Evolutionary conservation across 2,329 filamentous ascomycete species (phyloP), one percentile per base, ranked within the genome.

Genomic region (Aspergillus sp.): DNA sequence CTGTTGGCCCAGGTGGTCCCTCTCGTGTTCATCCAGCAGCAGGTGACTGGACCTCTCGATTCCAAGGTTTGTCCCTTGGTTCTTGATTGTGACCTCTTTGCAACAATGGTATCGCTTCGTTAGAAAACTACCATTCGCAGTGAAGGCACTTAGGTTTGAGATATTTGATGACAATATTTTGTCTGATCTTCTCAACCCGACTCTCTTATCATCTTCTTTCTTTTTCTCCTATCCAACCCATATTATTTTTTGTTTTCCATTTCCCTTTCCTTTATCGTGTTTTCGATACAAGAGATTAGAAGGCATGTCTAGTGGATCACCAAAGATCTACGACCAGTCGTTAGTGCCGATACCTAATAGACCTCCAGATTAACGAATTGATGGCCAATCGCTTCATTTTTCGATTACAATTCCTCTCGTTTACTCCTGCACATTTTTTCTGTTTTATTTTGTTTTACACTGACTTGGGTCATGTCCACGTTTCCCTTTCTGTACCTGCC

Each of bases 11-110:
- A 19, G 47, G 58, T 52, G 62, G 52, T 29, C 53, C 47, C 33
- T 60, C 54, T 50, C 62, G 61, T 45, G 57, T 53, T 40, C 67
- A 62, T 46, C 62, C 53, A 37, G 55, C 53, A 26, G 66, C 57
- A 11, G 65, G 74, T 38, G 82, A 86, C 39, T 87, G 84, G 83
- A 68, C 76, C 27, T 70, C 71, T 42, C 67, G 75, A 5, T 88
- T 88, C 61, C 85, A 89, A 61, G 79, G 85, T 7, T 69, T 90
- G 12, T 90, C 86, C 2, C 75, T 90, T 50, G 86, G 86, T 58
- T 78, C 79, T 51, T 73, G 51, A 64, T 35, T 11, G 11, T 38
- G 33, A 41, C 35, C 28, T 31, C 10, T n/a, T 28, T 41, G 34
- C 31, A 31, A 32, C 33, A 26, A 6, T 27, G 29, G 8, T 32